A percentile compares a stretch with the other conserved stretches of the same genome.
These are phyloP conservation scores for Podospora pseudoanserina DNA, from an alignment of 495 filamentous ascomycete species.

Conservation along the genomic window DNA sequence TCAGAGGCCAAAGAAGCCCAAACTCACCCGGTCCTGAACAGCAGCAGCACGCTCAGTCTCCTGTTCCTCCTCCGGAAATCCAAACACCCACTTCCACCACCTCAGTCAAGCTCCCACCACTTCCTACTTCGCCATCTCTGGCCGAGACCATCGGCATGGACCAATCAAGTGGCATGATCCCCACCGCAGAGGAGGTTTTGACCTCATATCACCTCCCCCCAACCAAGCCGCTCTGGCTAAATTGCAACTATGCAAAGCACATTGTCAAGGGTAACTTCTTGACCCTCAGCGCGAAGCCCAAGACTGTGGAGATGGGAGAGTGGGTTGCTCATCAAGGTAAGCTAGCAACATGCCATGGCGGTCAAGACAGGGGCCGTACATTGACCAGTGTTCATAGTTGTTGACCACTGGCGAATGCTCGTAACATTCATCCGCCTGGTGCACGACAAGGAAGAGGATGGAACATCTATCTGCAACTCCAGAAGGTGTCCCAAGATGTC, in stretches of 20 bases:
- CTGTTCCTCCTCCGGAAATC: slow-evolving; percentile 14
- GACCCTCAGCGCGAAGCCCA: slow-evolving; percentile 88
- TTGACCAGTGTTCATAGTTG: slow-evolving; percentile 52
- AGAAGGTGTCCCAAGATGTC: slow-evolving; percentile 85
- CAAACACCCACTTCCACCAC: slow-evolving; percentile 23
- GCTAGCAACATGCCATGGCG: slow-evolving; percentile 17
- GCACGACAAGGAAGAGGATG: slow-evolving; percentile 71
- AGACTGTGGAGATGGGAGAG: slow-evolving; percentile 85
- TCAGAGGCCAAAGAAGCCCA: slow-evolving; percentile 32
- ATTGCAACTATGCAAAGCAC: slow-evolving; percentile 74
- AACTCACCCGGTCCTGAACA: slow-evolving; percentile 24
- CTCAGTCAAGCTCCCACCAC: slow-evolving; percentile 31
- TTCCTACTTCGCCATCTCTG: slow-evolving; percentile 33
- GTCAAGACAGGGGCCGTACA: neutral
- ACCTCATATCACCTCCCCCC: slow-evolving; percentile 51
- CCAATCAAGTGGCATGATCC: slow-evolving; percentile 27
- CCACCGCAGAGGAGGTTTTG: slow-evolving; percentile 47
- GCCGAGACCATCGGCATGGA: slow-evolving; percentile 39
- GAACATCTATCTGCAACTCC: slow-evolving; percentile 74
- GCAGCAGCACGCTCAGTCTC: slow-evolving; percentile 8
- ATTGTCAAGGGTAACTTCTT: slow-evolving; percentile 96
- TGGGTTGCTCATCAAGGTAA: slow-evolving; percentile 94
- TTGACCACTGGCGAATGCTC: slow-evolving; percentile 83
- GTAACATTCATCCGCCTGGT: slow-evolving; percentile 79
- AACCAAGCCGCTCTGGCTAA: slow-evolving; percentile 40